These are phyloP conservation scores for Pittosporum tobira DNA, from an alignment of 129 eudicot species.

Conservation along the genomic window DNA sequence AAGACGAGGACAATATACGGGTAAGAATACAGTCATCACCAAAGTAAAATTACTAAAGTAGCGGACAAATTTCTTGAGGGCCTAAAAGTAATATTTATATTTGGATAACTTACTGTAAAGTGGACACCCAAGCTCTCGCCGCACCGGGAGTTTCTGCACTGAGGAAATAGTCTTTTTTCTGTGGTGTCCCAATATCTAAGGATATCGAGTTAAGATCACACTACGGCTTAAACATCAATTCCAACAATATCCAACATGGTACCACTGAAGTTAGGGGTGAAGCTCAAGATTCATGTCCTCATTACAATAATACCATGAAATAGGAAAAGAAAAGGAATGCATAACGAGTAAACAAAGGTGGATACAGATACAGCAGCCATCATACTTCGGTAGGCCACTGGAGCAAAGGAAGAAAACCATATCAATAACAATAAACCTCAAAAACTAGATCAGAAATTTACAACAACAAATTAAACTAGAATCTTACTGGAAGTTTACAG, in stretches of 20 bases:
- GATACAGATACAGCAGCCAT: constrained; percentile 98
- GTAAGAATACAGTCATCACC: constrained; percentile 2
- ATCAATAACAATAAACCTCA: constrained; percentile 3
- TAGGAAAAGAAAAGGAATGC: not conserved
- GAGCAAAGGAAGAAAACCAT: constrained; percentile 16
- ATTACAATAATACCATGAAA: not conserved
- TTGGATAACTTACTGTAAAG: constrained; percentile 72
- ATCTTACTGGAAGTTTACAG: constrained; percentile 95
- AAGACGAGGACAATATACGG: not conserved
- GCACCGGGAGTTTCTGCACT: constrained; percentile 99
- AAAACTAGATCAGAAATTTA: constrained; percentile 1
- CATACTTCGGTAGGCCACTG: constrained; percentile 98
- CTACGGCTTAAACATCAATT: not conserved
- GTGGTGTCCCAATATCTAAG: constrained; percentile 93
- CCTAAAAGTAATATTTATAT: no score
- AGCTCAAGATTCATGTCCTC: not conserved
- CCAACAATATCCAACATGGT: not conserved
- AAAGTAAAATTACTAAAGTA: not conserved
- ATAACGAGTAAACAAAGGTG: constrained; percentile 16
- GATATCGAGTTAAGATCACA: constrained; percentile 33
- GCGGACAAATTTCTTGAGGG: not conserved
- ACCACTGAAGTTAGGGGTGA: not conserved
- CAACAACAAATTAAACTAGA: constrained; percentile 5
- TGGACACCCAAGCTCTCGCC: constrained; percentile 93
- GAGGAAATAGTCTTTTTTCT: constrained; percentile 82